Evolutionary conservation across 2,329 filamentous ascomycete species (phyloP), one percentile per base, ranked within the genome.

Genomic region (Arthrobotrys entomopaga): DNA sequence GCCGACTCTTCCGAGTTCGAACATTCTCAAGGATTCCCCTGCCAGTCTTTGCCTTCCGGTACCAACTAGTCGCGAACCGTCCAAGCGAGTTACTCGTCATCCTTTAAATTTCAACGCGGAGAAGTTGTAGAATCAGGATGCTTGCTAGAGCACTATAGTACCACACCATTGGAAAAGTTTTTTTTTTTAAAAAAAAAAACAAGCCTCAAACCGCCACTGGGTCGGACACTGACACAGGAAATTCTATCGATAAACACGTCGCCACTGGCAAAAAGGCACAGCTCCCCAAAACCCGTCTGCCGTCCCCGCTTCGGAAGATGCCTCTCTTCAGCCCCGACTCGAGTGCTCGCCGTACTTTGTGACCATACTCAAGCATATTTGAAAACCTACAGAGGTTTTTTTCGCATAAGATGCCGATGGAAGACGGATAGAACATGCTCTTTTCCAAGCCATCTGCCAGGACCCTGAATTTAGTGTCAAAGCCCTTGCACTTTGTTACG

Each of bases 1-100:
- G 58, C 58, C 65, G 65, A 64, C 58, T 64, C 58, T 63, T 52
- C 65, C 65, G 65, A 63, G 49, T 56, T 10, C 29, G 29, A 34
- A 34, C 29, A 34, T 34, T 15, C 22, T 15, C 65, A 64, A 24
- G 58, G 65, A 38, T 52, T 26, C 22, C 58, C 56, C 15, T 38
- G 49, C 29, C 20, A 54, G 38, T 24, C 5, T 42, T 42, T 63
- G 52, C 42, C 38, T 58, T 40, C 16, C 20, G 48, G 22, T 22
- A 29, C 59, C 38, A 54, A 49, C 48, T 57, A 70, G 42, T 70
- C 65, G 65, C 65, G 58, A 64, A 46, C 19, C 5, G 29, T 48
- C 16, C 15, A 19, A 40, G n/a, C 8, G 26, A 29, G 38, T 29
- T 46, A 13, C 6, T 34, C 5, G 29, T 34, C 29, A 34, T 34